A percentile compares a stretch with the other conserved stretches of the same genome.
These are phyloP conservation scores for Sarocladium kiliense DNA, from an alignment of 2,329 filamentous ascomycete genomes.

Conservation along the genomic window DNA sequence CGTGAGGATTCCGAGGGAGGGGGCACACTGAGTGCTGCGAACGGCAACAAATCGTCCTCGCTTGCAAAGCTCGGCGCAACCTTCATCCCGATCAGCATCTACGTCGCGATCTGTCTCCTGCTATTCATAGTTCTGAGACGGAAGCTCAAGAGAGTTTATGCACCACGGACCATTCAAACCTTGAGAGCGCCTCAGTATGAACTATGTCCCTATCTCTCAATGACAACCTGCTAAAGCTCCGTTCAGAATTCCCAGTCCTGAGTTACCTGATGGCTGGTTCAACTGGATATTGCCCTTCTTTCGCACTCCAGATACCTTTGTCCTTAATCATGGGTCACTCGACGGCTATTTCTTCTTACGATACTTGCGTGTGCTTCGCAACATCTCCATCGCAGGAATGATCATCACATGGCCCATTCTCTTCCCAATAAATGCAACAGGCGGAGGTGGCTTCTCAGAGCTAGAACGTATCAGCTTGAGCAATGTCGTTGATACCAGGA, in stretches of 20 bases:
- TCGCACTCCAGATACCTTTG: conserved; percentile 67
- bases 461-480: conserved; percentile 75
- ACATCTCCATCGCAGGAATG: conserved; percentile 79
- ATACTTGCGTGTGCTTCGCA: conserved; percentile 63
- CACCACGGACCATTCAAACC: conserved; percentile 44
- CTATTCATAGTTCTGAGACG: conserved; percentile 45
- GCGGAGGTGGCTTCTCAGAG: conserved; percentile 57
- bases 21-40: conserved; percentile 28
- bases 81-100: conserved; percentile 48
- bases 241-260: conserved; percentile 50
- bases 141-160: conserved; percentile 47
- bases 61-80: conserved; percentile 39
- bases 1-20: conserved; percentile 25
- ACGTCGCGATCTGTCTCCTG: conserved; percentile 42
- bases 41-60: conserved; percentile 28
- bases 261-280: conserved; percentile 55
- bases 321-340: conserved; percentile 85
- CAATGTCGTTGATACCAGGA: conserved; percentile 56
- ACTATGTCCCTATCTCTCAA: not conserved
- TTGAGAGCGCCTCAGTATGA: conserved; percentile 39
- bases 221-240: conserved; percentile 16
- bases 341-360: conserved; percentile 90
- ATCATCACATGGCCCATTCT: conserved; percentile 83
- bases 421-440: conserved; percentile 81
- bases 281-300: conserved; percentile 66